phyloP scores from a whole-genome alignment of 176 grass and related monocot species.

The Paspalum vaginatum region DNA sequence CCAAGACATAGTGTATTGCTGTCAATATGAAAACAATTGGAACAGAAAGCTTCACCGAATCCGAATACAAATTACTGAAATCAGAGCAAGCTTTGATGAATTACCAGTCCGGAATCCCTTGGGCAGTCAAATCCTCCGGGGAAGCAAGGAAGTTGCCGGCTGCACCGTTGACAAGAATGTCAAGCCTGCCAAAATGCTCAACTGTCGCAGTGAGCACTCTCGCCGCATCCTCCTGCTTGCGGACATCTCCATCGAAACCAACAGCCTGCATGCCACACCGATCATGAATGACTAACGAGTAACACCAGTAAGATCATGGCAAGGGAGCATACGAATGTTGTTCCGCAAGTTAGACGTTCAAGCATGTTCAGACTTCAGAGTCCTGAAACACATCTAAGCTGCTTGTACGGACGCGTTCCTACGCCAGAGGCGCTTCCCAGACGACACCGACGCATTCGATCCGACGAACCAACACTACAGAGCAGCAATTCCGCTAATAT shows the following conservation, averaged over 20 bases:
- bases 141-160: constrained; percentile 96
- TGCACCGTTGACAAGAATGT: constrained; percentile 95
- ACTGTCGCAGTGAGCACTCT: constrained; percentile 68
- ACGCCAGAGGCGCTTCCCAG: neutral
- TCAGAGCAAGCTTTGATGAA: neutral
- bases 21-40: neutral
- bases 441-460: neutral
- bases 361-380: constrained; percentile 1
- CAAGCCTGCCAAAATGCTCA: constrained; percentile 73
- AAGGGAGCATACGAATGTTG: neutral
- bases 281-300: neutral
- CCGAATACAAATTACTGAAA: neutral
- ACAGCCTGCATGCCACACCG: constrained; percentile 56
- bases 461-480: neutral
- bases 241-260: constrained; percentile 88
- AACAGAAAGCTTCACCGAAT: neutral
- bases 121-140: constrained; percentile 90
- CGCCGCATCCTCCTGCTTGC: constrained; percentile 76
- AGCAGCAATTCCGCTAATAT: neutral
- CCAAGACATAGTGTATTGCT: neutral
- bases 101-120: constrained; percentile 90
- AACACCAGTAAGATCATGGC: neutral
- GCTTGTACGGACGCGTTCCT: neutral
- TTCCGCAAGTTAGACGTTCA: neutral
- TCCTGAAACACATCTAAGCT: neutral